Conservation (phyloP, 31 red algal genomes). For the Asparagopsis taxiformis region DNA sequence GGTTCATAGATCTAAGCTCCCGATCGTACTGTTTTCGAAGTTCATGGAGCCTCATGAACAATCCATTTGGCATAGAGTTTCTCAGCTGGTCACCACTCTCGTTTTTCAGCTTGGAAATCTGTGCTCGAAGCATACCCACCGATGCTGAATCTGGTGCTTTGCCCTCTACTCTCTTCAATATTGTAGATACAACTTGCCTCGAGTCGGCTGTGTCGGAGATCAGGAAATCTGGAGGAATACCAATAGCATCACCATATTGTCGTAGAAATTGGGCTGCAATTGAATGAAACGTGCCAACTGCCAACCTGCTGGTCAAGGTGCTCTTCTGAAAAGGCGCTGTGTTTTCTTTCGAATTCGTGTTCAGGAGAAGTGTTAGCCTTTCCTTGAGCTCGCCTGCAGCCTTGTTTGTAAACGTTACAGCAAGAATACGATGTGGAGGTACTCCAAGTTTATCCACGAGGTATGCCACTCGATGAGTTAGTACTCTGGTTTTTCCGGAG, state of each 20-base stretch:
- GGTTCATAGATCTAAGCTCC: slow-evolving; percentile 35
- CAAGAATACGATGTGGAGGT: slow-evolving; percentile 57
- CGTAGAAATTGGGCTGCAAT: slow-evolving; percentile 57
- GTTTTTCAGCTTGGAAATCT: slow-evolving; percentile 71
- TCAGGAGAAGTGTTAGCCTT: slow-evolving; percentile 46
- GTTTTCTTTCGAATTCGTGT: neutral
- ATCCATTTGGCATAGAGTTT: slow-evolving; percentile 5
- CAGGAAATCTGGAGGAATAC: slow-evolving; percentile 36
- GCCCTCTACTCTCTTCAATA: slow-evolving; percentile 20
- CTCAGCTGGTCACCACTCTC: slow-evolving; percentile 36
- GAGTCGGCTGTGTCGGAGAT: slow-evolving; percentile 66
- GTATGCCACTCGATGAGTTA: slow-evolving; percentile 83
- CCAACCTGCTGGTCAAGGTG: neutral
- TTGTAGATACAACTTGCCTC: slow-evolving; percentile 31
- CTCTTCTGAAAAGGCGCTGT: neutral
- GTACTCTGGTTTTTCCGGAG: slow-evolving; percentile 90
- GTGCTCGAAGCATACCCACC: slow-evolving; percentile 3
- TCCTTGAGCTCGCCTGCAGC: slow-evolving; percentile 86
- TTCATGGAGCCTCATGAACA: slow-evolving; percentile 11
- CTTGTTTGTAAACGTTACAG: slow-evolving; percentile 93
- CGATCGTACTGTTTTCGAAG: slow-evolving; percentile 46
- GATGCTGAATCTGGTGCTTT: neutral
- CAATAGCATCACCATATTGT: slow-evolving; percentile 52
- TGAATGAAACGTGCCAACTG: slow-evolving; percentile 86
- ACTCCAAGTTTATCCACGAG: slow-evolving; percentile 34